These are phyloP conservation scores for Xylariaceae sp. DNA, from an alignment of 2,329 filamentous ascomycete species.

Conservation along the genomic window DNA sequence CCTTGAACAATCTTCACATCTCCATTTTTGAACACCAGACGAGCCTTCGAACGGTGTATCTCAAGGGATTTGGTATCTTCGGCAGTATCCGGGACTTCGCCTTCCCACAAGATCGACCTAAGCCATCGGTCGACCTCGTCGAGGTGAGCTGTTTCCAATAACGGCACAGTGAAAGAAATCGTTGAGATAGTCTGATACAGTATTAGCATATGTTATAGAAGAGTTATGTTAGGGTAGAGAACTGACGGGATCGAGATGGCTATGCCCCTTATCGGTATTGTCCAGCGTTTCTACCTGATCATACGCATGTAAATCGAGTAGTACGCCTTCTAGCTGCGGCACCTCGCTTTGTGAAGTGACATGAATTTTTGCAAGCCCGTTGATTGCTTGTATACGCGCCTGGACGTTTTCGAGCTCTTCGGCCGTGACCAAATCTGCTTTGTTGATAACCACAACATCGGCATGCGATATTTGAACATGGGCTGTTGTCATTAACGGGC, in stretches of 20 bases:
- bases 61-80: conserved; percentile 56
- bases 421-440: conserved; percentile 75
- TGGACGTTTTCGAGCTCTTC: conserved; percentile 68
- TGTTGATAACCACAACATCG: conserved; percentile 93
- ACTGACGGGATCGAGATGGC: conserved; percentile 81
- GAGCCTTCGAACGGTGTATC: conserved; percentile 84
- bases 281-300: conserved; percentile 75
- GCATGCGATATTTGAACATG: conserved; percentile 97
- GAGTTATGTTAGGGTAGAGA: not conserved
- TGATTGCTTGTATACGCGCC: conserved; percentile 77
- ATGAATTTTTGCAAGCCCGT: conserved; percentile 81
- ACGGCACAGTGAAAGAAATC: conserved; percentile 65
- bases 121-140: conserved; percentile 75
- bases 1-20: conserved; percentile 79
- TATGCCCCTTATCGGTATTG: conserved; percentile 74
- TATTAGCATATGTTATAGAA: conserved; percentile 15
- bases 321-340: conserved; percentile 76
- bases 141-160: conserved; percentile 57
- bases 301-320: conserved; percentile 91
- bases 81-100: conserved; percentile 50
- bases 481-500: conserved; percentile 80
- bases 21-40: conserved; percentile 64
- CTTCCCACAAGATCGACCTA: conserved; percentile 80
- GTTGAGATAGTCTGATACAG: conserved; percentile 74
- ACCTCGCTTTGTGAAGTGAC: conserved; percentile 78